These are phyloP conservation scores for Penicillium desertorum DNA, from an alignment of 495 filamentous ascomycete genomes.

Conservation along the genomic window DNA sequence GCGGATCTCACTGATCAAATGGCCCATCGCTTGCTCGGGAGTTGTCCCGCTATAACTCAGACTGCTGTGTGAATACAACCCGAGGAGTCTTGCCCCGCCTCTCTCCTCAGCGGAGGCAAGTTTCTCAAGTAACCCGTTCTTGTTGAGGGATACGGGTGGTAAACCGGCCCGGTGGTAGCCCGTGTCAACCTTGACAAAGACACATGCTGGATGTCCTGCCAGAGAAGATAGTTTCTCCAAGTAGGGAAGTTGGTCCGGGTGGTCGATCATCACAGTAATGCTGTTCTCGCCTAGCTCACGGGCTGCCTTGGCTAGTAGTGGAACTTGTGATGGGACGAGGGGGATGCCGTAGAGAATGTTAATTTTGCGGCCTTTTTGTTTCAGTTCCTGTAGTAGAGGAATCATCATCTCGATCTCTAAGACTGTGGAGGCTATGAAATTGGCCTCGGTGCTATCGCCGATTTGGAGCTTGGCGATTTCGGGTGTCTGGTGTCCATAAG, in stretches of 20 bases:
- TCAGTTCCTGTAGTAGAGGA: constrained; percentile 60
- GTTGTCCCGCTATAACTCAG: constrained; percentile 62
- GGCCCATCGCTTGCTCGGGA: constrained; percentile 53
- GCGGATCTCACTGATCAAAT: constrained; percentile 61
- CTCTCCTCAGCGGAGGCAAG: constrained; percentile 40
- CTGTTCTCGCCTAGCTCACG: constrained; percentile 49
- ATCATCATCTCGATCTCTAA: constrained; percentile 70
- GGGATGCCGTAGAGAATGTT: constrained; percentile 81
- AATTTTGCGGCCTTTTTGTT: constrained; percentile 47
- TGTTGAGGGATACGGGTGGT: constrained; percentile 47
- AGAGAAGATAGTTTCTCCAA: constrained; percentile 39
- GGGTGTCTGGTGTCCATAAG: constrained; percentile 52
- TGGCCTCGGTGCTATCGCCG: constrained; percentile 53
- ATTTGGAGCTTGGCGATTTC: constrained; percentile 76
- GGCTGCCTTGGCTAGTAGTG: constrained; percentile 56
- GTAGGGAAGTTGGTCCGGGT: constrained; percentile 57
- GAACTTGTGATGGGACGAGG: constrained; percentile 58
- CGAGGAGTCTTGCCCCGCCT: constrained; percentile 51
- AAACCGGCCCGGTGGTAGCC: constrained; percentile 77
- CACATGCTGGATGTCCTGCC: constrained; percentile 44
- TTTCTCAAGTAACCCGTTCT: constrained; percentile 51
- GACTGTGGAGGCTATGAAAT: constrained; percentile 76
- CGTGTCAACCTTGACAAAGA: constrained; percentile 79
- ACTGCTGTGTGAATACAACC: constrained; percentile 79
- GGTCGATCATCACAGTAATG: constrained; percentile 71